Evolutionary conservation across 139 green algal genomes (phyloP).

Genomic region (Chlamydomonas urium): DNA sequence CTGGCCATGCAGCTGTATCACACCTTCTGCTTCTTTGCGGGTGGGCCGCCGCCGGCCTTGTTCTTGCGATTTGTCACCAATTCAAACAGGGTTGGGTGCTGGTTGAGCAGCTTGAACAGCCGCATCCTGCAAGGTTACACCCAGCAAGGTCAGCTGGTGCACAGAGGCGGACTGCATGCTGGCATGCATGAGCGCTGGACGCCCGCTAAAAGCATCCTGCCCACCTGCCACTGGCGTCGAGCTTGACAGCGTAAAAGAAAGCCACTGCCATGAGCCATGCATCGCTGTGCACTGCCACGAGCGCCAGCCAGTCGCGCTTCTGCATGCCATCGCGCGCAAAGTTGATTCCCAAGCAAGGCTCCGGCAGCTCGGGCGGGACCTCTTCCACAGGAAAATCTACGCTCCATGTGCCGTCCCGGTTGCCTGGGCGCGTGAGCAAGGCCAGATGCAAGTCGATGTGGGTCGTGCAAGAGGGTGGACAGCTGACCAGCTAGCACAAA

Average conservation of each 20-base stretch:
- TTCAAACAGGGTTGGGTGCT: constrained; percentile 56
- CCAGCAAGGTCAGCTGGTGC: no score
- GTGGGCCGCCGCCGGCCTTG: neutral
- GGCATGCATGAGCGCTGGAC: no score
- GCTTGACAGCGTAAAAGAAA: constrained; percentile 93
- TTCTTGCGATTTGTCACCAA: constrained; percentile 37
- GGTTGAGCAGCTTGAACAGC: constrained; percentile 60
- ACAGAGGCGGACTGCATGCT: no score
- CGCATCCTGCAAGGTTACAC: constrained; percentile 46
- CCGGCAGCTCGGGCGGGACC: constrained; percentile 95
- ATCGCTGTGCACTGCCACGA: constrained; percentile 96
- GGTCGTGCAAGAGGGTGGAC: neutral
- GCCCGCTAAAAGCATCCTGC: no score
- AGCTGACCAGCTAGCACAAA: no score
- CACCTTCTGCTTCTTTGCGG: constrained; percentile 10
- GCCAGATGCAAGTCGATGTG: neutral
- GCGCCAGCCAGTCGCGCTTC: constrained; percentile 88
- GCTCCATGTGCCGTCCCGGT: constrained; percentile 74
- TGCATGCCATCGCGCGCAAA: constrained; percentile 94
- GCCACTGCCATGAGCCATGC: constrained; percentile 92
- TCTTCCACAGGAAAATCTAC: constrained; percentile 94
- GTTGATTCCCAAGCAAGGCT: constrained; percentile 97
- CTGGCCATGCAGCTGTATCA: no score
- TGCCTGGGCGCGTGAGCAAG: neutral
- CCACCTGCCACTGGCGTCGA: constrained; percentile 73